Evolutionary conservation across 2,329 filamentous ascomycete genomes (phyloP).

Genomic region (Colletotrichum salicis): DNA sequence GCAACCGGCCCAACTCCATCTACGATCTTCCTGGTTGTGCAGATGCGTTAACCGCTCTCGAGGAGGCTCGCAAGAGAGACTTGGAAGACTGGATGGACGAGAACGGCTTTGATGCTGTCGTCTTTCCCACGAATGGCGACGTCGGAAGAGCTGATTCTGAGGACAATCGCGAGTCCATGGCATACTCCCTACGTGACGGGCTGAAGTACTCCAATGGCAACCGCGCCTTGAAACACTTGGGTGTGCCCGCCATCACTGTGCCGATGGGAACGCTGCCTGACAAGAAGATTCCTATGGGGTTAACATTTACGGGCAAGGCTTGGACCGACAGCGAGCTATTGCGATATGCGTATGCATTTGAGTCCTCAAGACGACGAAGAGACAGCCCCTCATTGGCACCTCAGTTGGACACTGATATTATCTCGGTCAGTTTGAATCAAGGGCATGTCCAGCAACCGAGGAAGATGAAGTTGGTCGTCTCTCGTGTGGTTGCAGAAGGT

Average conservation of each 20-base stretch:
- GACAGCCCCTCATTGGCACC: background rate
- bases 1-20: background rate
- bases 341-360: constrained; percentile 33
- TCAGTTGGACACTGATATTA: background rate
- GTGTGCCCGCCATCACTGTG: constrained; percentile 63
- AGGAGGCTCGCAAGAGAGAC: constrained; percentile 20
- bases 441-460: background rate
- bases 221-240: constrained; percentile 62
- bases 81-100: constrained; percentile 29
- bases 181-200: constrained; percentile 52
- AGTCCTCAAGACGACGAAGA: constrained; percentile 4
- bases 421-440: background rate
- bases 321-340: constrained; percentile 53
- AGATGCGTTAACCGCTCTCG: constrained; percentile 21
- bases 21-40: constrained; percentile 11
- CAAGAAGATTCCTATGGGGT: constrained; percentile 61
- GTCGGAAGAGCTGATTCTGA: constrained; percentile 20
- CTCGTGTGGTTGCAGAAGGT: background rate
- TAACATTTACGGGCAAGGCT: constrained; percentile 62
- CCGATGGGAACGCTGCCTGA: constrained; percentile 61
- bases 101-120: constrained; percentile 17
- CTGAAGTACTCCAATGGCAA: constrained; percentile 66
- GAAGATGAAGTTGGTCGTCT: background rate
- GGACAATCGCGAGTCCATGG: constrained; percentile 12
- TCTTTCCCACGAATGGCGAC: constrained; percentile 30